Evolutionary conservation across 768 basidiomycete species (phyloP), one percentile per base, ranked within the genome.

Genomic region (Kwoniella europaea): DNA sequence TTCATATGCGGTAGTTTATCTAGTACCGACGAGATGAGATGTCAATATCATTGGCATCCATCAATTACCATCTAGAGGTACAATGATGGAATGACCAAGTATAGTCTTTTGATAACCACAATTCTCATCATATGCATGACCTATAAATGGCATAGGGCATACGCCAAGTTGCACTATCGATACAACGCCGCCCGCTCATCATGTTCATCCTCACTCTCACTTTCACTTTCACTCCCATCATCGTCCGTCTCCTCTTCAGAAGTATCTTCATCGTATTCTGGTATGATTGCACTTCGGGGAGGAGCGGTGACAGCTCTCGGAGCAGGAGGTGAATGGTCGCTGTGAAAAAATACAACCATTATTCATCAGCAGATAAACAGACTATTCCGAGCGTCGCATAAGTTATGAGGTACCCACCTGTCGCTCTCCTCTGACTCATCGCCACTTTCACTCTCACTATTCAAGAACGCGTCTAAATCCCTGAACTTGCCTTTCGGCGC

Each of bases 401-500:
- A 61, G 4, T 35, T 35, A 6, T 35, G 35, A 35, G 35, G 13
- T 24, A 63, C 66, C 29, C 20, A 61, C 57, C 58, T 61, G n/a
- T 66, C 65, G 35, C 50, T 60, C 10, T 74, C 72, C n/a, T 78
- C 76, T 43, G 46, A 15, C 16, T 77, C 65, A 41, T 76, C 64
- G 44, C 73, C 79, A 16, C 71, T 75, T 58, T 78, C 66, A 57
- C 65, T 67, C 65, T 73, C 67, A 35, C 63, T 68, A 65, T 83
- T 70, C 52, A 83, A 71, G 68, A 83, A 83, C 6, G 74, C 74
- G 56, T 83, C 82, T 62, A 83, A 67, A 72, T 83, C 81, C 65
- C 74, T 71, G 67, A 81, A 81, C 64, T 79, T 79, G 68, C 68
- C 68, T 55, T 77, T 81, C 4, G 42, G 62, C 41, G 61, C 20